Base-by-base conservation (phyloP, 2,329 filamentous ascomycete species). In the Elsinoe necatrix region DNA sequence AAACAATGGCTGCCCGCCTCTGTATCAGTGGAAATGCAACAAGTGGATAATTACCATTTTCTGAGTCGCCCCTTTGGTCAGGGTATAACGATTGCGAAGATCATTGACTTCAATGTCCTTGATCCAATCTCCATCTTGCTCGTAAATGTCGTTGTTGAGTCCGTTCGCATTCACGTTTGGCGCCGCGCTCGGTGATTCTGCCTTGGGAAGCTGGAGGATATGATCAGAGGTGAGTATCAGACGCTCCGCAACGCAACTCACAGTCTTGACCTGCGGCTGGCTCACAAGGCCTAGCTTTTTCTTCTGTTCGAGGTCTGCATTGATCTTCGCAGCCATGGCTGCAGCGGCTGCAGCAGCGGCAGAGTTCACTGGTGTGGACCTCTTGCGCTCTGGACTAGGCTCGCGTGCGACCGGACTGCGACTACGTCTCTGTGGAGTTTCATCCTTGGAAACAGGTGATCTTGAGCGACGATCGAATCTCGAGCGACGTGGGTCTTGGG, bases 81-180 rank as follows among this genome's bases (percentile, higher is more conserved):
- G 80, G 71, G 91, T 86, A 73, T 98, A 98, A 66, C 92, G 88
- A 71, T 97, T 98, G 62, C 92, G 86, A 68, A 97, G 76, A 73
- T 97, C 92, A 73, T 98, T 98, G 77, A 98, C 89, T 77, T 97
- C 93, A 68, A 98, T 95, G 69, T 98, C 93, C 73, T 95, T 93
- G 75, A 98, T 97, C 71, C 88, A 97, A 74, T 98, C 93, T 66
- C 93, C 93, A 70, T 97, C 93, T 60, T 91, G 87, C 65, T 95
- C 87, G 69, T 97, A 97, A 70, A 95, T 87, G 66, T 86, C 84
- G 66, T 92, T 89, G 71, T 95, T 80, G 60, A 82, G 82, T 18
- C 74, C 72, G 29, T 70, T 66, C 18, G 70, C 70, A 20, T 73
- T 72, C 54, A 78, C 74, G 23, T 78, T 75, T 18, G 79, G 75